These are phyloP conservation scores for Typha latifolia DNA, from an alignment of 176 grass and related monocot species.

Conservation along the genomic window DNA sequence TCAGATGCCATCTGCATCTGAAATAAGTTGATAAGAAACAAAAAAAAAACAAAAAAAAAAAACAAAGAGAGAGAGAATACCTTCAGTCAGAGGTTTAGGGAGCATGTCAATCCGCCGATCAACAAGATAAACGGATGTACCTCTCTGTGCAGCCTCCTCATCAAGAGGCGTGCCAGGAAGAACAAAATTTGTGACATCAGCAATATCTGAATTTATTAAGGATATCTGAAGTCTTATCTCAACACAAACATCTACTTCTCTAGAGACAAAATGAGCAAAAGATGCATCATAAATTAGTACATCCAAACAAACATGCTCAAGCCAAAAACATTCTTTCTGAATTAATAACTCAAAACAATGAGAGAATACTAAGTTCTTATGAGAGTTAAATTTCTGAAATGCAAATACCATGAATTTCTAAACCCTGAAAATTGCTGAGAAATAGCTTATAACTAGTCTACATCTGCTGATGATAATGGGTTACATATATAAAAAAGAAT, in stretches of 20 bases:
- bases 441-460: too few relatives aligned
- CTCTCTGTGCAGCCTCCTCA: constrained; percentile 78
- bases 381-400: too few relatives aligned
- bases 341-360: too few relatives aligned
- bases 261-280: constrained; percentile 4
- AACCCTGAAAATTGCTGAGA: too few relatives aligned
- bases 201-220: constrained; percentile 74
- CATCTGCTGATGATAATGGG: too few relatives aligned
- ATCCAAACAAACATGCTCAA: too few relatives aligned
- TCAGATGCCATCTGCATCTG: constrained; percentile 7
- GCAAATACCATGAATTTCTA: too few relatives aligned
- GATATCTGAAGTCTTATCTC: constrained; percentile 10
- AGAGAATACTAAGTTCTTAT: too few relatives aligned
- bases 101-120: constrained; percentile 98
- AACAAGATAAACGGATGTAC: constrained; percentile 99
- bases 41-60: too few relatives aligned
- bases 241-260: not conserved
- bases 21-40: not conserved
- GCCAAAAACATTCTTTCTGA: too few relatives aligned
- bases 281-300: too few relatives aligned
- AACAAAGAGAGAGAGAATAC: constrained; percentile 18
- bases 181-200: constrained; percentile 98
- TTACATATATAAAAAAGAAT: too few relatives aligned
- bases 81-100: constrained; percentile 98
- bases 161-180: constrained; percentile 87